These are phyloP conservation scores for Tranzscheliella williamsii DNA, from an alignment of 1,284 basidiomycete genomes.

Conservation along the genomic window DNA sequence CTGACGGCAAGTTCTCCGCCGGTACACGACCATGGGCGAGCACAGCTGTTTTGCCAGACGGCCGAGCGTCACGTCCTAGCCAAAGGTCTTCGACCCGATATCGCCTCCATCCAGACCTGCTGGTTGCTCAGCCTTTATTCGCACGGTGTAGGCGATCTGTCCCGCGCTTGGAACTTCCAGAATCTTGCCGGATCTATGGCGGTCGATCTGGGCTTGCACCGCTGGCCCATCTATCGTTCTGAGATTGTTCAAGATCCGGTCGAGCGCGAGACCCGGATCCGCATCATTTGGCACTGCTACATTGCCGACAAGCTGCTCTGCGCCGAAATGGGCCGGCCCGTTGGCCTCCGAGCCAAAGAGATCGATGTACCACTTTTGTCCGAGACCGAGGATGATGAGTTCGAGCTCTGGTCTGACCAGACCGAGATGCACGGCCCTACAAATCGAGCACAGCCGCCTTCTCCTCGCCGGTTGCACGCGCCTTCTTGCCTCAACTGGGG, in stretches of 20 bases:
- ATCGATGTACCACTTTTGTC: constrained; percentile 62
- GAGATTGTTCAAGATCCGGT: constrained; percentile 43
- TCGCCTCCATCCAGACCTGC: constrained; percentile 59
- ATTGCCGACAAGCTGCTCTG: constrained; percentile 62
- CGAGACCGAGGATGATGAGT: constrained; percentile 62
- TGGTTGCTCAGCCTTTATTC: constrained; percentile 62
- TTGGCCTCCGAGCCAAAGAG: constrained; percentile 61
- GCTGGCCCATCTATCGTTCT: constrained; percentile 45
- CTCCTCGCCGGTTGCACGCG: constrained; percentile 29
- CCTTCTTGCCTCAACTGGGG: constrained; percentile 47
- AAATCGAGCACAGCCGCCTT: background rate
- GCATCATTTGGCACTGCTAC: constrained; percentile 63
- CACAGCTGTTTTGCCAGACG: constrained; percentile 25
- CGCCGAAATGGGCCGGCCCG: constrained; percentile 63
- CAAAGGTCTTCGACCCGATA: constrained; percentile 36
- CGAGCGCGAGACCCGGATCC: constrained; percentile 59
- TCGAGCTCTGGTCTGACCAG: constrained; percentile 61
- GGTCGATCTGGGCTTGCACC: constrained; percentile 63
- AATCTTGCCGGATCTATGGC: constrained; percentile 62
- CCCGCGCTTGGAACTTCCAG: constrained; percentile 61
- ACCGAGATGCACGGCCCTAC: constrained; percentile 28
- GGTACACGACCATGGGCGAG: constrained; percentile 26
- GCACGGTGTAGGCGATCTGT: constrained; percentile 63
- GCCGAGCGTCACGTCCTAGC: constrained; percentile 46
- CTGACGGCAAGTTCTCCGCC: background rate